These are phyloP conservation scores for Hortiboletus campestris DNA, from an alignment of 768 basidiomycete species.

Conservation along the genomic window DNA sequence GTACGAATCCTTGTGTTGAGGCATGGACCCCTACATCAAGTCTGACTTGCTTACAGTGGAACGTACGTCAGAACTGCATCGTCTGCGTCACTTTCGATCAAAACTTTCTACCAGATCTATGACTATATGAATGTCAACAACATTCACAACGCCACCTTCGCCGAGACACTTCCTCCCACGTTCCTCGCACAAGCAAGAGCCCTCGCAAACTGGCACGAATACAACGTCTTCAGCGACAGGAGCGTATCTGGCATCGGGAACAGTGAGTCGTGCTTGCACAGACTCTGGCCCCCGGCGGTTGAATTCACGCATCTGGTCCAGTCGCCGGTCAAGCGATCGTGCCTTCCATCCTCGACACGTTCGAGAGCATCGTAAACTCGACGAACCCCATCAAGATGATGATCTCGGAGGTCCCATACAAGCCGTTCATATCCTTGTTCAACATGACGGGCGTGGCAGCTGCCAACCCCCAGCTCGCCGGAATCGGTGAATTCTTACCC, in stretches of 20 bases:
- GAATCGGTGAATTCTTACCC: constrained; percentile 44
- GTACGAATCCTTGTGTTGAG: constrained; percentile 30
- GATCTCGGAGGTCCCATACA: constrained; percentile 56
- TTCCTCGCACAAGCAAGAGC: constrained; percentile 54
- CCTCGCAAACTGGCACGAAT: constrained; percentile 74
- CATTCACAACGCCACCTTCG: constrained; percentile 63
- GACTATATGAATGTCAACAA: constrained; percentile 73
- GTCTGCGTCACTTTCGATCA: not conserved
- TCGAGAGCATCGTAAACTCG: constrained; percentile 49
- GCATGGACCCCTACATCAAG: not conserved
- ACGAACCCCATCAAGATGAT: constrained; percentile 55
- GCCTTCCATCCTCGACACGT: constrained; percentile 54
- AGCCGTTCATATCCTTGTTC: constrained; percentile 76
- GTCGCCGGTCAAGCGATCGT: constrained; percentile 68
- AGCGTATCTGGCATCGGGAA: constrained; percentile 62
- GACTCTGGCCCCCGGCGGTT: not conserved
- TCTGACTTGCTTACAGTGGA: constrained; percentile 37
- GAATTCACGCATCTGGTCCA: constrained; percentile 22
- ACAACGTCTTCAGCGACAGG: constrained; percentile 58
- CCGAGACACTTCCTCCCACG: constrained; percentile 42
- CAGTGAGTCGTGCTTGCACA: constrained; percentile 37
- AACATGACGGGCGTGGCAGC: constrained; percentile 65
- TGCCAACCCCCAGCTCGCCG: constrained; percentile 51
- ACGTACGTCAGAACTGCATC: constrained; percentile 32
- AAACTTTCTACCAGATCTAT: constrained; percentile 44